Evolutionary conservation across 2,329 filamentous ascomycete species (phyloP).

Genomic region (Lachnellula willkommii): DNA sequence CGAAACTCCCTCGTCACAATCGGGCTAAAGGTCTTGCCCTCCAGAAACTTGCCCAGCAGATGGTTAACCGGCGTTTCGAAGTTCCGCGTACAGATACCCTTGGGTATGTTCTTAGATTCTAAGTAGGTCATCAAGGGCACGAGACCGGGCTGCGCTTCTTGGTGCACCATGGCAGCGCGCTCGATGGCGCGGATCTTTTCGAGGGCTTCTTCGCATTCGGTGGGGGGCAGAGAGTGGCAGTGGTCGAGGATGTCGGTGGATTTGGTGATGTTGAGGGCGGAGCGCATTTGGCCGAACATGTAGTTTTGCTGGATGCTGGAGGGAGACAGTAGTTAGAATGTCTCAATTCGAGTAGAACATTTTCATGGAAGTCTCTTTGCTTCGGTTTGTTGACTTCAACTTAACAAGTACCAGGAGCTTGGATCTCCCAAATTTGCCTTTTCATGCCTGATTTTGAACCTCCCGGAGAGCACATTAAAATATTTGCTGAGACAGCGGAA

Average conservation of each 20-base stretch:
- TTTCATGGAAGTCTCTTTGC: no score
- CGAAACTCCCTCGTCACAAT: conserved; percentile 78
- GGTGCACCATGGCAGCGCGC: conserved; percentile 69
- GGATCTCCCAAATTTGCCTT: no score
- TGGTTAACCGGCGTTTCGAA: conserved; percentile 76
- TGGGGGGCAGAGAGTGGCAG: conserved; percentile 66
- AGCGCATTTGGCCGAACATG: conserved; percentile 89
- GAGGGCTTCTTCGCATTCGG: conserved; percentile 59
- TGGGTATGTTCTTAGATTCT: conserved; percentile 58
- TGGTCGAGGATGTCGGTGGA: conserved; percentile 81
- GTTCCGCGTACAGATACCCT: conserved; percentile 91
- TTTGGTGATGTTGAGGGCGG: conserved; percentile 66
- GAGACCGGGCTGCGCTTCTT: conserved; percentile 78
- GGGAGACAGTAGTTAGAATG: background rate
- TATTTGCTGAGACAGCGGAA: no score
- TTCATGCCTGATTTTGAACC: no score
- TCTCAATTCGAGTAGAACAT: no score
- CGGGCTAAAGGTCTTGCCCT: conserved; percentile 62
- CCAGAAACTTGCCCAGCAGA: conserved; percentile 69
- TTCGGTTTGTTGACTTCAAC: no score
- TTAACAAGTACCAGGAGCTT: no score
- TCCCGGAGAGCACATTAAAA: no score
- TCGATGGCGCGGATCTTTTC: conserved; percentile 75
- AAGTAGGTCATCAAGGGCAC: conserved; percentile 76
- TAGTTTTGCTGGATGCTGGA: conserved; percentile 80